Conservation (phyloP, 352 stramenopile genomes). For the Globisporangium camurandrum region DNA sequence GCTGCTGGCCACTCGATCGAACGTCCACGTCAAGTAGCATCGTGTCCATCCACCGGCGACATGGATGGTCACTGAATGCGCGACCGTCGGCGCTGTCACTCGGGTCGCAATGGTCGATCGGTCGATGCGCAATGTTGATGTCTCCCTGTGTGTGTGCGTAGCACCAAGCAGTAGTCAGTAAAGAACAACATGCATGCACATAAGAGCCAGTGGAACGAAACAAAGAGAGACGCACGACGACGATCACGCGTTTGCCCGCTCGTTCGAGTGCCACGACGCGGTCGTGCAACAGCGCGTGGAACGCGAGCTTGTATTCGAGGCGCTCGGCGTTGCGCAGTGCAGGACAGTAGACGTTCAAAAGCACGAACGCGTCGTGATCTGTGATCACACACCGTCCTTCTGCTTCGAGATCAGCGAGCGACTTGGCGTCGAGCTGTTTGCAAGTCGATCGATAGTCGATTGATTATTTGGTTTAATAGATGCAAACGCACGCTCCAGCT, state of each 20-base stretch:
- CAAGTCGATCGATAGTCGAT: no score
- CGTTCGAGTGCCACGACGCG: conserved; percentile 41
- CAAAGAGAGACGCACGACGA: conserved; percentile 37
- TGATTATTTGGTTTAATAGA: no score
- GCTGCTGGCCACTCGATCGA: not conserved
- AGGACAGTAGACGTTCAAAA: conserved; percentile 88
- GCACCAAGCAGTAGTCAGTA: not conserved
- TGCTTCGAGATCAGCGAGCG: conserved; percentile 54
- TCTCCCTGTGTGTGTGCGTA: conserved; percentile 43
- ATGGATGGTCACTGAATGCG: conserved; percentile 55
- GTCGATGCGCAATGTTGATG: conserved; percentile 74
- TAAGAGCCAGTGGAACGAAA: not conserved
- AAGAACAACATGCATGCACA: not conserved
- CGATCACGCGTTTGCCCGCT: conserved; percentile 47
- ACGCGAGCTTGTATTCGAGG: conserved; percentile 82
- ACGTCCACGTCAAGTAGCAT: conserved; percentile 7
- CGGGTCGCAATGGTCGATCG: conserved; percentile 75
- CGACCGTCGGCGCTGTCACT: conserved; percentile 16
- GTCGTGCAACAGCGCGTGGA: conserved; percentile 63
- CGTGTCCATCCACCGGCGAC: conserved; percentile 55
- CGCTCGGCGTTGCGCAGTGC: conserved; percentile 59
- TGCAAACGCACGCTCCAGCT: no score
- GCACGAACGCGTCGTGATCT: conserved; percentile 81
- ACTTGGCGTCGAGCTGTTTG: conserved; percentile 35
- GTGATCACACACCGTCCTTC: conserved; percentile 86